Percentiles rank a stretch among this genome's conserved stretches.
Conservation (phyloP, 345 rosid species). For the Balakata baccata region DNA sequence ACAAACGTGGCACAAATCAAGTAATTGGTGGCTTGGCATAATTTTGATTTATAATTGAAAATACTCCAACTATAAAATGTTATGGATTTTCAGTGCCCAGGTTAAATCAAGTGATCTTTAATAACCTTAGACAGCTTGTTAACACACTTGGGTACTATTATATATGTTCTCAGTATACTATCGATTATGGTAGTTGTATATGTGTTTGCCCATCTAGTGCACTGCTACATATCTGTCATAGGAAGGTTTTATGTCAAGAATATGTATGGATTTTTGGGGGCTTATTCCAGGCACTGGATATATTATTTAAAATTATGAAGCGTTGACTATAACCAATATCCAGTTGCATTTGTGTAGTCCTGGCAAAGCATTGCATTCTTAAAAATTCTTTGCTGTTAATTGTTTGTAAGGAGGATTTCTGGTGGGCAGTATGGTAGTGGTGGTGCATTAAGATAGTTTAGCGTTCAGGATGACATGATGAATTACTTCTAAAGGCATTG, state of each 20-base stretch:
- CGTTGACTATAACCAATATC: no score
- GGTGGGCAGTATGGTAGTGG: neutral
- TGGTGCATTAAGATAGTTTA: neutral
- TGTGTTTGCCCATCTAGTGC: neutral
- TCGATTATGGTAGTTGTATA: neutral
- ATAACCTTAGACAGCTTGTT: neutral
- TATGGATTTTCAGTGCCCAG: neutral
- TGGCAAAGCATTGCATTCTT: neutral
- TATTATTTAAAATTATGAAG: neutral
- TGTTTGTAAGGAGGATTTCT: neutral
- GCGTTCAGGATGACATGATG: constrained; percentile 1
- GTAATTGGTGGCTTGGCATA: neutral
- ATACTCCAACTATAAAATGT: neutral
- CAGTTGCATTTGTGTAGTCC: neutral
- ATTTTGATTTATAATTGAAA: neutral
- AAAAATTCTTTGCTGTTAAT: neutral
- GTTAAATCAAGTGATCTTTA: neutral
- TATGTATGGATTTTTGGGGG: neutral
- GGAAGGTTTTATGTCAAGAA: neutral
- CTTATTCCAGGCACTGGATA: neutral
- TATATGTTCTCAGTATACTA: neutral
- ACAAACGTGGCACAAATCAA: neutral
- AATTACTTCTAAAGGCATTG: constrained; percentile 20
- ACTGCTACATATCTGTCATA: neutral
- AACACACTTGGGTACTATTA: neutral